Percentiles rank a stretch among this genome's conserved stretches.
phyloP scores from a whole-genome alignment of 495 filamentous ascomycete species.

The Tuber microsphaerosporum region DNA sequence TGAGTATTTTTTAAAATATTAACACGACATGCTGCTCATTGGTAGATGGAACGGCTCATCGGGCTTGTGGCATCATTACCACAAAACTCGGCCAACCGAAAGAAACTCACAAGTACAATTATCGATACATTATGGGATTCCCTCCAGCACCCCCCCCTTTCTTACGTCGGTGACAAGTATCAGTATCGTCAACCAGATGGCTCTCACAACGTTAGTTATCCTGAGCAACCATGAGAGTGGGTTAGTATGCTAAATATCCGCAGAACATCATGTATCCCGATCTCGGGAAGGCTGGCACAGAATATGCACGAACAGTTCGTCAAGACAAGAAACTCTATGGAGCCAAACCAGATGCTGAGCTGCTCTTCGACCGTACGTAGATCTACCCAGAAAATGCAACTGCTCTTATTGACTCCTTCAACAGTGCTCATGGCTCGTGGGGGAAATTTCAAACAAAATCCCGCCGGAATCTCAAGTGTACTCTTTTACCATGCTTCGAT shows the following conservation, averaged over 20 bases:
- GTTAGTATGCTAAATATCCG: slow-evolving; percentile 11
- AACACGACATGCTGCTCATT: background rate
- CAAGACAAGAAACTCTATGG: slow-evolving; percentile 24
- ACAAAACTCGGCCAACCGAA: slow-evolving; percentile 13
- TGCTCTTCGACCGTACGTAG: slow-evolving; percentile 60
- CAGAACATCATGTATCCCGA: slow-evolving; percentile 51
- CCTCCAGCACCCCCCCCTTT: slow-evolving; percentile 58
- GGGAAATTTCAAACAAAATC: slow-evolving; percentile 54
- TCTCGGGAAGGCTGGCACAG: slow-evolving; percentile 47
- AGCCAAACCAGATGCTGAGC: slow-evolving; percentile 58
- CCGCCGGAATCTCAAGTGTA: slow-evolving; percentile 73
- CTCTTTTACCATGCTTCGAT: slow-evolving; percentile 82
- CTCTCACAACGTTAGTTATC: slow-evolving; percentile 52
- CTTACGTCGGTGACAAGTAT: slow-evolving; percentile 47
- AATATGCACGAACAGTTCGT: slow-evolving; percentile 42
- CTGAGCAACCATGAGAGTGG: slow-evolving; percentile 17
- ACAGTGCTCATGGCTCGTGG: slow-evolving; percentile 54
- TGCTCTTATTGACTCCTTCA: background rate
- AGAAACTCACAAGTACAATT: slow-evolving; percentile 22
- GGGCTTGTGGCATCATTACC: slow-evolving; percentile 23
- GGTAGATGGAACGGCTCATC: slow-evolving; percentile 31
- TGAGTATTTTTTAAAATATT: background rate
- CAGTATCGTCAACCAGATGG: slow-evolving; percentile 64
- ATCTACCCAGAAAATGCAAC: background rate
- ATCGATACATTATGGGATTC: slow-evolving; percentile 49